phyloP scores from a whole-genome alignment of 129 eudicot species.

The Chrysanthemum makinoi region DNA sequence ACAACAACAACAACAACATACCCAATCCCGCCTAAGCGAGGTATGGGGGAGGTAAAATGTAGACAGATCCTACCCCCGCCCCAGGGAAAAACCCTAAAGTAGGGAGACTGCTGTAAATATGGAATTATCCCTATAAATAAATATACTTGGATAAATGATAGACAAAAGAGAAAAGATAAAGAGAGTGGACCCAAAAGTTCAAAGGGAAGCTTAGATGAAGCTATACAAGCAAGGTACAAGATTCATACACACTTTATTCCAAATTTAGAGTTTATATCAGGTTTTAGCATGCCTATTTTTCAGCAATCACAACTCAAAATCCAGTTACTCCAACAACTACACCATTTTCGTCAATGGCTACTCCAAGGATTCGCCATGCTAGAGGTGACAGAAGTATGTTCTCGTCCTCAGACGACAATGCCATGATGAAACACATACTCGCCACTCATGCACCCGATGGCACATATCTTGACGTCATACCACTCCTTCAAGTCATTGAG shows the following conservation, averaged over 20 bases:
- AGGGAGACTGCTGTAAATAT: too few relatives aligned
- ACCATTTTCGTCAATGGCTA: conserved; percentile 33
- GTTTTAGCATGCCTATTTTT: background rate
- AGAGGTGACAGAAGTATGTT: conserved; percentile 52
- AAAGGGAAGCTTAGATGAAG: conserved; percentile 15
- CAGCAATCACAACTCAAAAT: background rate
- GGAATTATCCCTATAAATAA: too few relatives aligned
- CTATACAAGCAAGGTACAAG: conserved; percentile 59
- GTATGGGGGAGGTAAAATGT: too few relatives aligned
- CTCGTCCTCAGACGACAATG: conserved; percentile 63
- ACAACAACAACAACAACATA: too few relatives aligned
- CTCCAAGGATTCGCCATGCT: conserved; percentile 23
- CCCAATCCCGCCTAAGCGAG: too few relatives aligned
- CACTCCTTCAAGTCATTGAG: conserved; percentile 64
- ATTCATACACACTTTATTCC: conserved; percentile 49
- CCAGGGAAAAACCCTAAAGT: too few relatives aligned
- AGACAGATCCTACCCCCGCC: too few relatives aligned
- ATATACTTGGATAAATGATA: background rate
- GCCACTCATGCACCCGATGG: conserved; percentile 73
- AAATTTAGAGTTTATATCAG: conserved; percentile 9
- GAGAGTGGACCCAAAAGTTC: background rate
- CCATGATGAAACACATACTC: conserved; percentile 64
- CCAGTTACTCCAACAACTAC: background rate
- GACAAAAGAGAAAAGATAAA: background rate
- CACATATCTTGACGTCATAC: conserved; percentile 52